These are phyloP conservation scores for Ceratocystis diversiconidia DNA, from an alignment of 2,329 filamentous ascomycete genomes.

Conservation along the genomic window DNA sequence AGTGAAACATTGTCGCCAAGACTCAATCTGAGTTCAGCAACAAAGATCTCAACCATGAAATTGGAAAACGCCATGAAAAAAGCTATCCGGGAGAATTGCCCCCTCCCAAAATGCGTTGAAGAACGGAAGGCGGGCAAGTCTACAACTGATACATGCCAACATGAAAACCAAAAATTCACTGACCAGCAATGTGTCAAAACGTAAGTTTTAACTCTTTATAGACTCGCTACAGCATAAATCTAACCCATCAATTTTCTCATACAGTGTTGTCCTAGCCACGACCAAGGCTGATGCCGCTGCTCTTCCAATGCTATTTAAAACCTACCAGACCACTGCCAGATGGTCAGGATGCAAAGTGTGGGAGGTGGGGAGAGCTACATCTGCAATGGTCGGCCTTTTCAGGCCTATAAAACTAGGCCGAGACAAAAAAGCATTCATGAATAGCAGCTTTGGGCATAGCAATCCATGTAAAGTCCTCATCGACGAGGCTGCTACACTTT, in stretches of 20 bases:
- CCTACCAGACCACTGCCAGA: constrained; percentile 21
- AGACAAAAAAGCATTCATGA: constrained; percentile 23
- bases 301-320: constrained; percentile 21
- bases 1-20: not conserved
- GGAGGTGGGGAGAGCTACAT: constrained; percentile 24
- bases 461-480: constrained; percentile 25
- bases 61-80: not conserved
- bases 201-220: not conserved
- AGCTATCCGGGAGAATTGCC: not conserved
- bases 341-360: constrained; percentile 23
- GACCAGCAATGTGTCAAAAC: not conserved
- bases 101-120: not conserved
- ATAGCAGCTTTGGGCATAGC: constrained; percentile 17
- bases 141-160: not conserved
- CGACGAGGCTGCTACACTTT: constrained; percentile 22
- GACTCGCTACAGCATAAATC: not conserved
- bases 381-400: constrained; percentile 24
- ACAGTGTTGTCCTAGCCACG: not conserved
- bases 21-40: not conserved
- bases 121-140: not conserved
- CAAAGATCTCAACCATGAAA: not conserved
- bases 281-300: constrained; percentile 12
- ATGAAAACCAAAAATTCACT: not conserved
- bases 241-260: not conserved
- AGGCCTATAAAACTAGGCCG: constrained; percentile 23